Evolutionary conservation across 768 basidiomycete genomes (phyloP), one percentile per base, ranked within the genome.

Genomic region (Auricularia cornea): DNA sequence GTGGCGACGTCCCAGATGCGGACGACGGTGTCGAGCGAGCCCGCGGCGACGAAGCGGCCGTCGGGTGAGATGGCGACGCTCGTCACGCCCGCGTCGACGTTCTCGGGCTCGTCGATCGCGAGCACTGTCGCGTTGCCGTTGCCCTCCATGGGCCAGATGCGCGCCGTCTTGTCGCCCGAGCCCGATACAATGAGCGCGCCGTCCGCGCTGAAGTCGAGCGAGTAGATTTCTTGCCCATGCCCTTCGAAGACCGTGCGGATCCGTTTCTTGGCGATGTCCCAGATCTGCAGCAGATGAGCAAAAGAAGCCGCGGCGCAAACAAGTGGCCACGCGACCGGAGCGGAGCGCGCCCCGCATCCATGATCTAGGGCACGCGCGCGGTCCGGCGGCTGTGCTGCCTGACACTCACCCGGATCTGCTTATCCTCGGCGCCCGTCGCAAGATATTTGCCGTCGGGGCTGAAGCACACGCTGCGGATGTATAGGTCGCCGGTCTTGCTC

Each of bases 211-310:
- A 94, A 96, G 73, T 91, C 92, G 66, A 97, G 86, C 1, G 93
- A 92, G 75, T 96, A 96, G 70, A 97, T 94, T 70, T 96, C 94
- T 71, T 93, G 90, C 69, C 86, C 85, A 76, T 97, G 94, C 3
- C 94, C 94, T 66, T 90, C 86, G 69, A 95, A 92, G 11, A 90
- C 78, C 66, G 84, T 87, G 62, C 87, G 83, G 70, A 95, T 91
- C 38, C 83, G 83, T 68, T 88, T 87, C 69, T 85, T 87, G 56
- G 81, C 81, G 68, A 97, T 92, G 69, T 95, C 92, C 94, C 94
- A 97, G 68, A 97, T 92, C 90, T 94, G 69, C 29, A 30, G 16
- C 48, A 59, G 48, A 14, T 11, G 30, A 26, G n/a, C 20, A 31
- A 54, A 28, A 64, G n/a, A 3, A 29, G 16, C 44, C 30, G 11